These are phyloP conservation scores for Mycena vitilis DNA, from an alignment of 768 basidiomycete species.

Conservation along the genomic window DNA sequence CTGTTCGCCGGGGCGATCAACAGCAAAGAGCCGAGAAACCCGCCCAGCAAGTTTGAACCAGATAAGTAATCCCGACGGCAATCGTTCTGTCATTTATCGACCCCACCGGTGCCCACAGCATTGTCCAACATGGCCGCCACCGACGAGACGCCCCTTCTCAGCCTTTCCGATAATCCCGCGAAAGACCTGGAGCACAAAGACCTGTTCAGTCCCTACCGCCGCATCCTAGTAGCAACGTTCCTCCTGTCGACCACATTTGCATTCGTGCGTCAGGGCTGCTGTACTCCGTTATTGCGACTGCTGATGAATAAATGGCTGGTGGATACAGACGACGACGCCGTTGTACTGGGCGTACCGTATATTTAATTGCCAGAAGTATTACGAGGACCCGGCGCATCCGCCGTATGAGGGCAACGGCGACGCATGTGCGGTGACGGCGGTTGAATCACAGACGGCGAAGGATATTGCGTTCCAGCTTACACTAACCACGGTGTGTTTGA, in stretches of 20 bases:
- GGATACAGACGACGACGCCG: slow-evolving; percentile 27
- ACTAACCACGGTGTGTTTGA: slow-evolving; percentile 25
- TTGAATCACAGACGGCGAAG: slow-evolving; percentile 26
- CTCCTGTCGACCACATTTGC: slow-evolving; percentile 33
- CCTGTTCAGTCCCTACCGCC: slow-evolving; percentile 31
- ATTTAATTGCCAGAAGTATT: slow-evolving; percentile 36
- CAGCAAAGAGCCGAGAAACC: no score
- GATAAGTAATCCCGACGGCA: no score
- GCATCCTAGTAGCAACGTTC: slow-evolving; percentile 33
- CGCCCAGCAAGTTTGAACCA: no score
- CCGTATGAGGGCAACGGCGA: slow-evolving; percentile 31
- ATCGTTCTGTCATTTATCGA: no score
- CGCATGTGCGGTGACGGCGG: slow-evolving; percentile 30
- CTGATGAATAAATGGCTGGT: neutral
- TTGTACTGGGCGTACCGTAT: slow-evolving; percentile 29
- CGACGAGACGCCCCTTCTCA: slow-evolving; percentile 24
- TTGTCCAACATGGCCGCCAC: no score
- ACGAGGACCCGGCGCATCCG: slow-evolving; percentile 25
- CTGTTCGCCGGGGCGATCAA: neutral
- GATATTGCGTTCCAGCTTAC: slow-evolving; percentile 29
- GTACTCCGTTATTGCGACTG: no score
- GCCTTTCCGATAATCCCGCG: no score
- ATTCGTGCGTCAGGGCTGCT: slow-evolving; percentile 21
- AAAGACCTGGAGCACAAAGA: no score
- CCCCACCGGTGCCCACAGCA: no score